These are phyloP conservation scores for Tricholoma sp. DNA, from an alignment of 768 basidiomycete species.

Conservation along the genomic window DNA sequence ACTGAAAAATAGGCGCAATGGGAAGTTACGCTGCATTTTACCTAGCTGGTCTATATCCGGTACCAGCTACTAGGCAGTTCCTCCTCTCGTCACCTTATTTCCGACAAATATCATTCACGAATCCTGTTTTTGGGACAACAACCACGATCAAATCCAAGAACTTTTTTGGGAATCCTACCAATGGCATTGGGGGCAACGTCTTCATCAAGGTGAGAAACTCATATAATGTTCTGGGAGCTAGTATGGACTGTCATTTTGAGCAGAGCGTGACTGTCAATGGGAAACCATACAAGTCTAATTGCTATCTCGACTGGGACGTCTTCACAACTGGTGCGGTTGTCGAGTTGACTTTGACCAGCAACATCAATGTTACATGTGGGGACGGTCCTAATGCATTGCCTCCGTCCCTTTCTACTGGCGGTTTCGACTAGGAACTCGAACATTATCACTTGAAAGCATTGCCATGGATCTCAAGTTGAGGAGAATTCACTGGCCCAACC, in stretches of 20 bases:
- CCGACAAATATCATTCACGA: conserved; percentile 53
- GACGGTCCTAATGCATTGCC: conserved; percentile 37
- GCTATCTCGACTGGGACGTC: conserved; percentile 61
- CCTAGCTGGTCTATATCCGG: conserved; percentile 55
- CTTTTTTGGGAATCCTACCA: background rate
- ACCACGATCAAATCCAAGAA: conserved; percentile 47
- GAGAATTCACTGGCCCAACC: too few relatives aligned
- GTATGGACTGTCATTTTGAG: background rate
- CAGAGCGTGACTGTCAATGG: conserved; percentile 58
- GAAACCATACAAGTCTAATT: conserved; percentile 53
- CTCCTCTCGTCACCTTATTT: conserved; percentile 61
- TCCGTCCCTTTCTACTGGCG: conserved; percentile 62
- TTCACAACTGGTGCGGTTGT: conserved; percentile 48
- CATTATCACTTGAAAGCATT: too few relatives aligned
- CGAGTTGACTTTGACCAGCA: conserved; percentile 49
- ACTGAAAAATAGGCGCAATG: conserved; percentile 46
- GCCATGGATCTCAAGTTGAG: too few relatives aligned
- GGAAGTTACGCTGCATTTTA: conserved; percentile 56
- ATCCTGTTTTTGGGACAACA: conserved; percentile 51
- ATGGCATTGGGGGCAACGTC: background rate
- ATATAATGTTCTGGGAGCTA: background rate
- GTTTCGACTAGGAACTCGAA: conserved; percentile 35
- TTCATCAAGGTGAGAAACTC: conserved; percentile 44
- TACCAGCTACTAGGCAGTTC: conserved; percentile 58
- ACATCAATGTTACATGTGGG: conserved; percentile 53